Evolutionary conservation across 2,329 filamentous ascomycete species (phyloP), one percentile per base, ranked within the genome.

Genomic region (Cercospora zeae-maydis): DNA sequence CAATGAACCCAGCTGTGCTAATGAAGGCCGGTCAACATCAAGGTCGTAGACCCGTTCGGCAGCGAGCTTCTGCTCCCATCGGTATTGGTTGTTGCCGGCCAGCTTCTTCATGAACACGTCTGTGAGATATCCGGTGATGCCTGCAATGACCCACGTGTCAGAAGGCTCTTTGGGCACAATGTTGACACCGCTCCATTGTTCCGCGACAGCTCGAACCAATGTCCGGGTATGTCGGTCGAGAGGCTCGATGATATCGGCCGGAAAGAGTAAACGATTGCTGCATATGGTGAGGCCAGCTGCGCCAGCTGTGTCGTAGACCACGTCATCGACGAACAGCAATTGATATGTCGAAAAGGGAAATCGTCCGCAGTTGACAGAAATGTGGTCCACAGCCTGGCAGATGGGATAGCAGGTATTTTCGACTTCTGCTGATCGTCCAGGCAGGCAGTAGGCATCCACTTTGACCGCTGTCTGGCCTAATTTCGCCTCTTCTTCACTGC

Each of bases 261-360:
- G 90, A 71, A 92, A 96, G 0, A 99, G 84, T 1, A 99, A 81
- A 45, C 91, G 86, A 55, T 85, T 93, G 79, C 91, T 98, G 78
- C 92, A 92, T 33, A 99, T 86, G 0, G 93, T 90, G 69, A 99
- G 82, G 0, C 90, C 93, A 34, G 92, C 92, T 8, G 92, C 86
- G 16, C 92, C 85, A 19, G 89, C 82, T 0, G 89, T 89, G 62
- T 96, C 90, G 31, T 85, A 82, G 0, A 88, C 79, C 74, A 95
- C 84, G 75, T 99, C 95, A 70, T 99, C 95, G 16, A 99, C 88
- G 70, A 99, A 99, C 69, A 91, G 93, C 59, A 98, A 79, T 72
- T 96, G 96, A 81, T 96, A 98, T 72, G 90, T 92, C 30, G 90
- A 86, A 74, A 95, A 98, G 0, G 95, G 93, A 74, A 96, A 99